phyloP scores from a whole-genome alignment of 805 yeast genomes.

The Ogataea neopini region DNA sequence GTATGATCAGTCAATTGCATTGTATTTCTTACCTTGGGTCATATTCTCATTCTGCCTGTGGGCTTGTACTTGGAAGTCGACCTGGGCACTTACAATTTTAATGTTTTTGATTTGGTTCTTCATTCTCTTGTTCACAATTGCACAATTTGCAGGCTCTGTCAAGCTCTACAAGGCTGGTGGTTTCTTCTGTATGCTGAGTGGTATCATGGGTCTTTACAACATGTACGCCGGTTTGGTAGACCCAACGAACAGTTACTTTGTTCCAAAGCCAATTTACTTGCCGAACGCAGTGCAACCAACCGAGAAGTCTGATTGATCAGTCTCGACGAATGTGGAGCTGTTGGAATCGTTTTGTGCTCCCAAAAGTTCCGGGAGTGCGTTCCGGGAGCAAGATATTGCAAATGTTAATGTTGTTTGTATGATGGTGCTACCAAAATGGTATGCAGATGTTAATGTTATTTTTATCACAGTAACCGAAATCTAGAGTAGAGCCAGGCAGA shows the following conservation, averaged over 20 bases:
- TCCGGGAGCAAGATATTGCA: too few relatives aligned
- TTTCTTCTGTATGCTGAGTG: conserved; percentile 44
- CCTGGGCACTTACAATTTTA: conserved; percentile 41
- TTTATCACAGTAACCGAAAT: too few relatives aligned
- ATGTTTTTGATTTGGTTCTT: conserved; percentile 48
- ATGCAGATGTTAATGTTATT: too few relatives aligned
- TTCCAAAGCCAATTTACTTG: conserved; percentile 49
- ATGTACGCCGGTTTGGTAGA: conserved; percentile 50
- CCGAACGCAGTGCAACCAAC: conserved; percentile 41
- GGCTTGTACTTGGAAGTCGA: conserved; percentile 50
- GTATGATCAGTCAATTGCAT: conserved; percentile 46
- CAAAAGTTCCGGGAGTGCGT: background rate
- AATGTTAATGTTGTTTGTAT: too few relatives aligned
- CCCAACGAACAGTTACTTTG: conserved; percentile 57
- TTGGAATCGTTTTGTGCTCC: too few relatives aligned
- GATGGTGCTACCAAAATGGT: too few relatives aligned
- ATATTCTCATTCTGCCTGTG: conserved; percentile 49
- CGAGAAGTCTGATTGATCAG: too few relatives aligned
- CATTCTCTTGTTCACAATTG: conserved; percentile 46
- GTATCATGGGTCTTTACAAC: conserved; percentile 47
- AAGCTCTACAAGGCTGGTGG: conserved; percentile 48
- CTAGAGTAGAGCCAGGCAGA: too few relatives aligned
- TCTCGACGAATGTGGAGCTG: too few relatives aligned
- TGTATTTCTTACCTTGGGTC: conserved; percentile 53
- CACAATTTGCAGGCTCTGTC: conserved; percentile 39